A percentile compares a stretch with the other conserved stretches of the same genome.
phyloP scores from a whole-genome alignment of 345 rosid species.

The Eucalyptus viminalis region DNA sequence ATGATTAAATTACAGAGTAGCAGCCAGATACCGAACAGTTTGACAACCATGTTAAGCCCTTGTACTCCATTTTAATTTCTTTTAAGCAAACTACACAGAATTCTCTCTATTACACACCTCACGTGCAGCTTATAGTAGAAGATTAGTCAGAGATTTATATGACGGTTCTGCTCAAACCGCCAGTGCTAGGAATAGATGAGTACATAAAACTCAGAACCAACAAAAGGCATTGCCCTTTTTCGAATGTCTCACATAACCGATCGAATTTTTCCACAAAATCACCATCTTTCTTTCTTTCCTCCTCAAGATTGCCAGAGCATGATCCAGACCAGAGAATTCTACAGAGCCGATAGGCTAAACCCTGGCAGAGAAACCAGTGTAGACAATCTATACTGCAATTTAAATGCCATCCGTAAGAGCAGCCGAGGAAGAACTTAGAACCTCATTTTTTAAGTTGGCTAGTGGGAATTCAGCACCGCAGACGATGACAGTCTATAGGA shows the following conservation, averaged over 20 bases:
- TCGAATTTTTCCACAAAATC: not conserved
- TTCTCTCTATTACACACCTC: not conserved
- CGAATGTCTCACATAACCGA: not conserved
- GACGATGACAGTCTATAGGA: not conserved
- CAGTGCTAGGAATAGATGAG: not conserved
- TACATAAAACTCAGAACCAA: not conserved
- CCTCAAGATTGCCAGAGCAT: not conserved
- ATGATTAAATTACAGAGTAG: not conserved
- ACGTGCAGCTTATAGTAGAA: not conserved
- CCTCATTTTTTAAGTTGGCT: not conserved
- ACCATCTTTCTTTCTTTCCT: not conserved
- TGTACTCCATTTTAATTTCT: not conserved
- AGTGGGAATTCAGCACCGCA: not conserved
- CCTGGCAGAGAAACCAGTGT: not conserved
- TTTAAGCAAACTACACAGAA: not conserved
- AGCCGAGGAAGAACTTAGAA: not conserved
- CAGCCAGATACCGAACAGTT: not conserved
- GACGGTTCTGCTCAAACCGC: not conserved
- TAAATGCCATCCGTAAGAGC: not conserved
- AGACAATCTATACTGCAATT: not conserved
- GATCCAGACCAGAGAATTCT: not conserved
- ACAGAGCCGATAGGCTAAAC: not conserved
- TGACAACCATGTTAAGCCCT: not conserved
- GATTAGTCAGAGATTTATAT: not conserved
- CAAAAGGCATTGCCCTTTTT: not conserved